Conservation (phyloP, 805 yeast genomes). For the Lipomyces sp. region DNA sequence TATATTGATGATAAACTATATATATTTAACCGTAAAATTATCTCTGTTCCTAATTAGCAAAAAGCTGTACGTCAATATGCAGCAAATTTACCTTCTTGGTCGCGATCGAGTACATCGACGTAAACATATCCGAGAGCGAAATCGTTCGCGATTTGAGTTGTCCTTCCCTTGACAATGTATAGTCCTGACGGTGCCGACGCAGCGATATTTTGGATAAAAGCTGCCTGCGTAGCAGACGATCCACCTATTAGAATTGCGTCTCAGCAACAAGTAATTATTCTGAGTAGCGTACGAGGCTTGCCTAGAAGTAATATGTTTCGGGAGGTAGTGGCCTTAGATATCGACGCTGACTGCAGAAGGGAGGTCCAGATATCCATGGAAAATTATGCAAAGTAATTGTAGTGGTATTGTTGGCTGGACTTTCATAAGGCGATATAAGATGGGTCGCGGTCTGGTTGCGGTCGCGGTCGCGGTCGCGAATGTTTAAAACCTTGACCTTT, state of each 20-base stretch:
- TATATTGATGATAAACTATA: conserved; percentile 26
- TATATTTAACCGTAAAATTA: conserved; percentile 23
- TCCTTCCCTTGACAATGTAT: conserved; percentile 14
- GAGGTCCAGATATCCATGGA: conserved; percentile 26
- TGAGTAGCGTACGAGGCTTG: background rate
- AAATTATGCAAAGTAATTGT: background rate
- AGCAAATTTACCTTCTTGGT: conserved; percentile 34
- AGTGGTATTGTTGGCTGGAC: background rate
- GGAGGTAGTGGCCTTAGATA: conserved; percentile 3
- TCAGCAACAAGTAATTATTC: background rate
- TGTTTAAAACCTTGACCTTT: too few relatives aligned
- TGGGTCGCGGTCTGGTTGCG: too few relatives aligned
- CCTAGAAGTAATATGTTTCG: conserved; percentile 25
- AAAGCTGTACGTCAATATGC: background rate
- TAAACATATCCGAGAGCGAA: conserved; percentile 42
- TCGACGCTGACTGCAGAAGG: conserved; percentile 22
- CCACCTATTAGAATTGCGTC: conserved; percentile 13
- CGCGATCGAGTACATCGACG: conserved; percentile 39
- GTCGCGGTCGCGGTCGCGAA: too few relatives aligned
- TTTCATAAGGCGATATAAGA: too few relatives aligned
- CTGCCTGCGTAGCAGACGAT: conserved; percentile 15
- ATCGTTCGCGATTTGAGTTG: conserved; percentile 28
- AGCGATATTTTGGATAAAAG: conserved; percentile 20
- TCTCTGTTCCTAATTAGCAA: conserved; percentile 14
- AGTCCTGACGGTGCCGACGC: conserved; percentile 12